A percentile compares a stretch with the other conserved stretches of the same genome.
phyloP scores from a whole-genome alignment of 495 filamentous ascomycete species.

The Lindgomyces ingoldianus region DNA sequence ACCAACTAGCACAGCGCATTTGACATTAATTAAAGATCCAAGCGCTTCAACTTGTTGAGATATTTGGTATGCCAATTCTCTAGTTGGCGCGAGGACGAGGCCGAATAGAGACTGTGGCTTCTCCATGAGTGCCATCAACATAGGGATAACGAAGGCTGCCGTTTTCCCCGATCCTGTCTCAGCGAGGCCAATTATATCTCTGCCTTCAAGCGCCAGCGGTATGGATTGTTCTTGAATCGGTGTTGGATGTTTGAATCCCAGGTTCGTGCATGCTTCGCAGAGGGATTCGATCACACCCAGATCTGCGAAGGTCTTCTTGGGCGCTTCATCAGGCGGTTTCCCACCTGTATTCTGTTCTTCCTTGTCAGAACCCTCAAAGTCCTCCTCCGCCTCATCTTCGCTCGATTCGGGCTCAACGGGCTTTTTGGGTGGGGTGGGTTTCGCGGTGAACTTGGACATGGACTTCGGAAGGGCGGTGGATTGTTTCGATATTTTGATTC shows the following conservation, averaged over 20 bases:
- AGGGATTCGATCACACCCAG: constrained; percentile 85
- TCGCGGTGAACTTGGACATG: background rate
- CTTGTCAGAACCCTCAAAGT: constrained; percentile 23
- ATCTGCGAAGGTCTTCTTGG: constrained; percentile 70
- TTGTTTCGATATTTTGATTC: constrained; percentile 8
- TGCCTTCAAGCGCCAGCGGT: constrained; percentile 74
- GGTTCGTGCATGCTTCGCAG: constrained; percentile 77
- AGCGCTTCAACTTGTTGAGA: constrained; percentile 79
- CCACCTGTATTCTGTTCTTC: constrained; percentile 13
- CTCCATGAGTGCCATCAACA: constrained; percentile 71
- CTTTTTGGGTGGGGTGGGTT: background rate
- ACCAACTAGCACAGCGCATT: constrained; percentile 78
- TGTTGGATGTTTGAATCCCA: constrained; percentile 78
- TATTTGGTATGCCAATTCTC: constrained; percentile 91
- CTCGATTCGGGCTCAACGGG: constrained; percentile 14
- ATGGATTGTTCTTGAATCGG: constrained; percentile 50
- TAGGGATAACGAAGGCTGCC: constrained; percentile 86
- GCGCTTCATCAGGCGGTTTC: constrained; percentile 8
- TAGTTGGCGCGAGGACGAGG: constrained; percentile 84
- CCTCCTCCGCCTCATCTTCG: constrained; percentile 25
- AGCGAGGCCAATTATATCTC: constrained; percentile 89
- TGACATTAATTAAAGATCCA: constrained; percentile 77
- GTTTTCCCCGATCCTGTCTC: constrained; percentile 96
- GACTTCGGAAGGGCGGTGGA: background rate
- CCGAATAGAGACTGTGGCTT: constrained; percentile 75